Evolutionary conservation across 2,329 filamentous ascomycete species (phyloP).

Genomic region (Aspergillaceae sp.): DNA sequence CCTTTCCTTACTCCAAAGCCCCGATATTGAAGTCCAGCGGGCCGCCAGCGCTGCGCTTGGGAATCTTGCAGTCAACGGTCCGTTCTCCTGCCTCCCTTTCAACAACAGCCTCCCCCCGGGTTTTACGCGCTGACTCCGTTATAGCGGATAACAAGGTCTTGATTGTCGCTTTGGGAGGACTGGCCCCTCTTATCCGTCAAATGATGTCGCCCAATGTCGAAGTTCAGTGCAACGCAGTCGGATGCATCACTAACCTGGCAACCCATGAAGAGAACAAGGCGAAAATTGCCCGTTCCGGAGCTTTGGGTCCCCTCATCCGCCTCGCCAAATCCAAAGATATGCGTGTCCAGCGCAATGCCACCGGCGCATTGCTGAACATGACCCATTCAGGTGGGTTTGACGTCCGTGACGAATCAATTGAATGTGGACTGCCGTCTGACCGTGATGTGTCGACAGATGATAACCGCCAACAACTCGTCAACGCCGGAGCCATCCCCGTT

Average conservation of each 20-base stretch:
- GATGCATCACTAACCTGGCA: slow-evolving; percentile 95
- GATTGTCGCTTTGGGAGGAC: slow-evolving; percentile 84
- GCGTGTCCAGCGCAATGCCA: slow-evolving; percentile 95
- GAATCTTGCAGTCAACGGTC: slow-evolving; percentile 95
- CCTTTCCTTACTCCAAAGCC: slow-evolving; percentile 84
- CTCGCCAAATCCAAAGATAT: slow-evolving; percentile 97
- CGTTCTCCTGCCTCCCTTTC: slow-evolving; percentile 1
- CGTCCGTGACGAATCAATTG: neutral
- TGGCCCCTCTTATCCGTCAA: slow-evolving; percentile 86
- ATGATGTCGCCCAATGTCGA: slow-evolving; percentile 98
- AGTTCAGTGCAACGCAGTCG: slow-evolving; percentile 97
- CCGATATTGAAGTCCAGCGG: slow-evolving; percentile 93
- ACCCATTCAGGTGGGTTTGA: slow-evolving; percentile 76
- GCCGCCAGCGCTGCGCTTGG: slow-evolving; percentile 92
- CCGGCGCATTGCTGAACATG: slow-evolving; percentile 94
- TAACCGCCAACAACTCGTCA: slow-evolving; percentile 94
- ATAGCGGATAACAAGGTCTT: slow-evolving; percentile 96
- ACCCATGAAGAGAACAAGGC: slow-evolving; percentile 99
- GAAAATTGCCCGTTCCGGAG: slow-evolving; percentile 92
- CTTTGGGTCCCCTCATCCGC: slow-evolving; percentile 79
- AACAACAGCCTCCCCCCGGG: too few species aligned
- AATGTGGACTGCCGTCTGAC: neutral
- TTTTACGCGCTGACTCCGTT: too few species aligned
- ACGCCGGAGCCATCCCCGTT: slow-evolving; percentile 94
- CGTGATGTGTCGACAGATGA: slow-evolving; percentile 56